A percentile compares a stretch with the other conserved stretches of the same genome.
These are phyloP conservation scores for Pichia kluyveri DNA, from an alignment of 805 yeast genomes.

Conservation along the genomic window DNA sequence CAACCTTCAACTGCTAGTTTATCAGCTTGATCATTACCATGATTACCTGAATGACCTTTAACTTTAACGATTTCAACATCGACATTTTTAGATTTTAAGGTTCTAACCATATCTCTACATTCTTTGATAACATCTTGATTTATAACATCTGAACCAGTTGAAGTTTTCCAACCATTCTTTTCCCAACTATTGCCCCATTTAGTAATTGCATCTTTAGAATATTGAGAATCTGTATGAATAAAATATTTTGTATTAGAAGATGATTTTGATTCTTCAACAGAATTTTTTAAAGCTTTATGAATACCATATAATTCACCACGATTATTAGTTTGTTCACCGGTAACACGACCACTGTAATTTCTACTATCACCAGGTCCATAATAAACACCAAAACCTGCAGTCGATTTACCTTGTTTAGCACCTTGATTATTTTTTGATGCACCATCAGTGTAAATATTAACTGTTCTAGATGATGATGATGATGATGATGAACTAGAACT, in stretches of 20 bases:
- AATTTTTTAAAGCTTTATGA: constrained; percentile 39
- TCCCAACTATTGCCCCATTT: constrained; percentile 54
- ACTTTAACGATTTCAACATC: constrained; percentile 49
- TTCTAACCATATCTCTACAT: constrained; percentile 19
- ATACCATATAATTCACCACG: constrained; percentile 74
- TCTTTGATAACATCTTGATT: constrained; percentile 44
- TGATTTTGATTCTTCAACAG: constrained; percentile 26
- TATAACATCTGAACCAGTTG: constrained; percentile 35
- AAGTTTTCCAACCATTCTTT: constrained; percentile 41
- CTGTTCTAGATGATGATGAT: background rate
- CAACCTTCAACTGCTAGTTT: constrained; percentile 55
- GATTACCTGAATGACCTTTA: constrained; percentile 58
- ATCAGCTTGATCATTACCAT: constrained; percentile 77
- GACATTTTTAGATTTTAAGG: constrained; percentile 32
- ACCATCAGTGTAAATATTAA: constrained; percentile 65
- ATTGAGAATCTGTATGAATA: constrained; percentile 65
- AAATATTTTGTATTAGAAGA: constrained; percentile 19
- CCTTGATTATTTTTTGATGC: constrained; percentile 57
- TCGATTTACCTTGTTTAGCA: constrained; percentile 16
- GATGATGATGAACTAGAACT: background rate
- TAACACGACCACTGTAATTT: constrained; percentile 46
- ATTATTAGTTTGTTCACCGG: constrained; percentile 61
- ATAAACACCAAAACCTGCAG: constrained; percentile 71
- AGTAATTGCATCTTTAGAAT: constrained; percentile 47
- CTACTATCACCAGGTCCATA: constrained; percentile 48